These are phyloP conservation scores for Hyaloperonospora brassicae DNA, from an alignment of 352 stramenopile species.

Conservation along the genomic window DNA sequence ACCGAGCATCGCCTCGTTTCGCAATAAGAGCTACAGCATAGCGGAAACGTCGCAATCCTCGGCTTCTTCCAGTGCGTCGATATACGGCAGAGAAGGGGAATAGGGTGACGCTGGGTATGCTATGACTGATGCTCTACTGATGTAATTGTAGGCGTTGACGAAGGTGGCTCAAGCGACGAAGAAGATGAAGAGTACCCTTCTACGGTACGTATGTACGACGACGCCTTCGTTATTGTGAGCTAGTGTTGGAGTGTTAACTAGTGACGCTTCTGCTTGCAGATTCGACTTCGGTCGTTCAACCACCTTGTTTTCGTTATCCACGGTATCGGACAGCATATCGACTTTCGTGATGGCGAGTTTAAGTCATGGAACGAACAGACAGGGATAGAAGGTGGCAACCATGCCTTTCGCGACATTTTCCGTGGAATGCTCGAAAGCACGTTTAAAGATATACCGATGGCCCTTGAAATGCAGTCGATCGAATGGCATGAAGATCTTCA, in stretches of 20 bases:
- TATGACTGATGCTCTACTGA: not conserved
- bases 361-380: slow-evolving; percentile 71
- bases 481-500: slow-evolving; percentile 88
- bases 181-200: slow-evolving; percentile 61
- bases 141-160: slow-evolving; percentile 17
- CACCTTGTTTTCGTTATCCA: slow-evolving; percentile 85
- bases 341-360: slow-evolving; percentile 80
- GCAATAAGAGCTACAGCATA: slow-evolving; percentile 66
- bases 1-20: slow-evolving; percentile 26
- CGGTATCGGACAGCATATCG: slow-evolving; percentile 77
- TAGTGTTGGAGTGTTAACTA: not conserved
- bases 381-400: slow-evolving; percentile 67
- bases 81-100: not conserved
- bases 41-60: slow-evolving; percentile 21
- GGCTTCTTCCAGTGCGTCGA: slow-evolving; percentile 28
- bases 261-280: slow-evolving; percentile 24
- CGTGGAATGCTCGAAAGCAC: slow-evolving; percentile 67
- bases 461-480: slow-evolving; percentile 83
- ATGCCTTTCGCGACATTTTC: slow-evolving; percentile 73
- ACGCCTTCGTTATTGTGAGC: not conserved
- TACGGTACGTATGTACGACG: slow-evolving; percentile 32
- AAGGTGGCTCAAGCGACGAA: slow-evolving; percentile 46
- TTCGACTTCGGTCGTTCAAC: slow-evolving; percentile 65
- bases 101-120: not conserved
- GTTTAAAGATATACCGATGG: slow-evolving; percentile 74